Evolutionary conservation across 495 filamentous ascomycete genomes (phyloP).

Genomic region (Penicillium cataractarum): DNA sequence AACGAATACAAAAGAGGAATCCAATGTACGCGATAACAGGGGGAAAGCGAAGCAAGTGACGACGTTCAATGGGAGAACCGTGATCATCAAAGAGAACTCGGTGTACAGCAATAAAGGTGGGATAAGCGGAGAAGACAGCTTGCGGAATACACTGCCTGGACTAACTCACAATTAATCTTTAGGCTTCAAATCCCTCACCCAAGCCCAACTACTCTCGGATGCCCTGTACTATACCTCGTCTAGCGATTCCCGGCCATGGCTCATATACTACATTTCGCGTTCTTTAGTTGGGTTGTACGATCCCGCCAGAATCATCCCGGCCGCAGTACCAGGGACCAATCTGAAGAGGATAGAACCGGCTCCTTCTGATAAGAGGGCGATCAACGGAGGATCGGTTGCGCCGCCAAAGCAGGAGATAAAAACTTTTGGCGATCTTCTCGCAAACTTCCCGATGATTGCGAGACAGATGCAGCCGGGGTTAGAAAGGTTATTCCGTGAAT

Average conservation of each 20-base stretch:
- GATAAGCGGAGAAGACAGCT: slow-evolving; percentile 7
- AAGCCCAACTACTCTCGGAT: slow-evolving; percentile 87
- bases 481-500: slow-evolving; percentile 88
- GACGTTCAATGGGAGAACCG: slow-evolving; percentile 88
- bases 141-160: neutral
- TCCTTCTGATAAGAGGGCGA: slow-evolving; percentile 34
- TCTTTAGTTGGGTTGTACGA: slow-evolving; percentile 88
- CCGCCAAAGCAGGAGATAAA: slow-evolving; percentile 86
- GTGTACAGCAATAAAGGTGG: slow-evolving; percentile 96
- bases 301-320: slow-evolving; percentile 66
- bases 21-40: slow-evolving; percentile 82
- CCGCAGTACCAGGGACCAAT: slow-evolving; percentile 53
- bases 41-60: slow-evolving; percentile 92
- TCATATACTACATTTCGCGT: slow-evolving; percentile 94
- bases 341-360: slow-evolving; percentile 27
- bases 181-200: slow-evolving; percentile 92
- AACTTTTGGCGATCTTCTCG: slow-evolving; percentile 86
- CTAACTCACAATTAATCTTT: slow-evolving; percentile 15
- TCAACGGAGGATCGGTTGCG: slow-evolving; percentile 38
- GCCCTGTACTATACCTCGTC: slow-evolving; percentile 84
- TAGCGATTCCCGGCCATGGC: slow-evolving; percentile 84
- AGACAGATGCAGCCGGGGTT: slow-evolving; percentile 94
- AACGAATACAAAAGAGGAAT: slow-evolving; percentile 64
- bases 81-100: slow-evolving; percentile 92
- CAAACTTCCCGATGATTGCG: slow-evolving; percentile 94